phyloP scores from a whole-genome alignment of 1,139 yeast genomes.

The Yamadazyma dushanensis region DNA sequence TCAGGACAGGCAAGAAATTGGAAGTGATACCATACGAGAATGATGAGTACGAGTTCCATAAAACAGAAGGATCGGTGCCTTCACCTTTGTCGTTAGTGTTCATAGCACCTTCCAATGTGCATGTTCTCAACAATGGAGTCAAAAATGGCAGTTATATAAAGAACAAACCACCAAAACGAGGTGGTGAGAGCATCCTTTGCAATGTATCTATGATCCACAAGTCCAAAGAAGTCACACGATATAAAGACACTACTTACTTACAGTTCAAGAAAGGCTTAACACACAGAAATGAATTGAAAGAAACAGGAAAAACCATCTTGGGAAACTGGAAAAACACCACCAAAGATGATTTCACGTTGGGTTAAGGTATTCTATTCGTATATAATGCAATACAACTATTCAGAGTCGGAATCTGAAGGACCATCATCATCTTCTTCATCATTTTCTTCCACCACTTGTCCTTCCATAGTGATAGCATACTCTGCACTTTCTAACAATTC shows the following conservation, averaged over 20 bases:
- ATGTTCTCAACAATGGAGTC: slow-evolving; percentile 55
- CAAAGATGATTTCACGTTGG: slow-evolving; percentile 31
- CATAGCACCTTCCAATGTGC: slow-evolving; percentile 28
- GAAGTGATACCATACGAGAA: slow-evolving; percentile 22
- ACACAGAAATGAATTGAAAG: slow-evolving; percentile 25
- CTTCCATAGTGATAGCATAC: slow-evolving; percentile 55
- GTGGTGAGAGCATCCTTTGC: slow-evolving; percentile 48
- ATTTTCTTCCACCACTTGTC: slow-evolving; percentile 24
- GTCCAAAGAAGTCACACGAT: slow-evolving; percentile 9
- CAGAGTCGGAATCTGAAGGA: slow-evolving; percentile 25
- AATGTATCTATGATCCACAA: slow-evolving; percentile 25
- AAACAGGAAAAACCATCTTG: slow-evolving; percentile 21
- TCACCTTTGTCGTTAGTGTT: slow-evolving; percentile 38
- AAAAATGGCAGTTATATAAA: slow-evolving; percentile 51
- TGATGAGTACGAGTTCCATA: slow-evolving; percentile 29
- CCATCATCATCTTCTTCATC: slow-evolving; percentile 26
- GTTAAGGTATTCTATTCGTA: not conserved
- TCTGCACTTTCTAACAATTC: slow-evolving; percentile 80
- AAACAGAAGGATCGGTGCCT: slow-evolving; percentile 25
- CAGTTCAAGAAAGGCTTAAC: slow-evolving; percentile 26
- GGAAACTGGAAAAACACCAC: slow-evolving; percentile 34
- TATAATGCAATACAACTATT: slow-evolving; percentile 5
- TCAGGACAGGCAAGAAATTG: slow-evolving; percentile 18
- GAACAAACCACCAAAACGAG: slow-evolving; percentile 40
- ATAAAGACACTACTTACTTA: slow-evolving; percentile 20